Evolutionary conservation across 345 rosid species (phyloP).

Genomic region (Eucalyptus regnans): DNA sequence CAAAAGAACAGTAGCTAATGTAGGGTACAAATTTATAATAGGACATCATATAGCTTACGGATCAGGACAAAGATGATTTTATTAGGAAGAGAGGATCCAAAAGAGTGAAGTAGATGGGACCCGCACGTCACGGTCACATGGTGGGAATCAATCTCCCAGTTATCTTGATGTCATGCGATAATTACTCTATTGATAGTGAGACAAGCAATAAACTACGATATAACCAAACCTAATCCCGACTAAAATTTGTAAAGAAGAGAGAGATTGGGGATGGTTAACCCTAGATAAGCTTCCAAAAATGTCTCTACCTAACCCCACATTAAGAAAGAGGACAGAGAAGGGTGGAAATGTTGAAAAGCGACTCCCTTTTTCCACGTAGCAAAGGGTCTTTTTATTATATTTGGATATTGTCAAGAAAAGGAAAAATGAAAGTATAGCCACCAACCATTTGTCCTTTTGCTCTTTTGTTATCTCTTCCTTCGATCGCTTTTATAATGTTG

Average conservation of each 20-base stretch:
- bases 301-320: neutral
- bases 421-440: neutral
- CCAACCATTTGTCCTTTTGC: neutral
- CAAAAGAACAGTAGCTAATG: neutral
- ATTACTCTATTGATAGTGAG: neutral
- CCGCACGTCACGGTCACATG: neutral
- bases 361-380: neutral
- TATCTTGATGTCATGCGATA: neutral
- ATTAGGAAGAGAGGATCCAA: neutral
- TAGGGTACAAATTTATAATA: neutral
- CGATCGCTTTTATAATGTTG: neutral
- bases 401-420: neutral
- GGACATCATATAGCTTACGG: neutral
- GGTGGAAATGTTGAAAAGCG: neutral
- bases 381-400: neutral
- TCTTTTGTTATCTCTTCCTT: neutral
- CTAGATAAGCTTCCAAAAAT: neutral
- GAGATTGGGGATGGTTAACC: neutral
- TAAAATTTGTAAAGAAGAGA: neutral
- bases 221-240: neutral
- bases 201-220: neutral
- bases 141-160: neutral
- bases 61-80: neutral
- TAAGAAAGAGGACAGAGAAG: neutral
- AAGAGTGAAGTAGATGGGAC: neutral